Percentiles rank a stretch among this genome's conserved stretches.
phyloP scores from a whole-genome alignment of 176 grass and related monocot genomes.

The Phyllostachys edulis region DNA sequence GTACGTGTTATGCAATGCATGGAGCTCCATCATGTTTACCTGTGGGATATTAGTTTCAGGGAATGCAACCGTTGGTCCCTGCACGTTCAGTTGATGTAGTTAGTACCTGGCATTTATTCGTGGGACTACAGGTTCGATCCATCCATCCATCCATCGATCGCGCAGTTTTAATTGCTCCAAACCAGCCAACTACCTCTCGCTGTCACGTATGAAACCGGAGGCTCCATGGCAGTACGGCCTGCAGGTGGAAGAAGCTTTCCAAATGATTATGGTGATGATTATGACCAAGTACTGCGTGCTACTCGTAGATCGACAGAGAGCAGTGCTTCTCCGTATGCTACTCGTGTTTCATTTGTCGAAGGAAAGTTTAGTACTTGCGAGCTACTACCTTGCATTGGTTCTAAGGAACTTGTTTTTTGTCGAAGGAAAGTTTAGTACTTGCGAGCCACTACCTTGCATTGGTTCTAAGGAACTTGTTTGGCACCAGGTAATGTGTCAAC shows the following conservation, averaged over 20 bases:
- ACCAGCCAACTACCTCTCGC: background rate
- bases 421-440: background rate
- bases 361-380: background rate
- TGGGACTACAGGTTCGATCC: background rate
- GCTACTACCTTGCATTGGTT: background rate
- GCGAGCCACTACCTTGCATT: background rate
- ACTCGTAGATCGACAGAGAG: background rate
- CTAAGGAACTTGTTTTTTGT: background rate
- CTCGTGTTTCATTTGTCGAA: background rate
- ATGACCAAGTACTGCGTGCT: background rate
- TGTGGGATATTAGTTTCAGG: background rate
- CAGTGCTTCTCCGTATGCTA: too few relatives aligned
- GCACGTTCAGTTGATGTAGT: background rate
- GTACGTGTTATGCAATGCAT: background rate
- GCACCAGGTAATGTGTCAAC: background rate
- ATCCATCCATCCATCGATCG: background rate
- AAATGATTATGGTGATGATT: background rate
- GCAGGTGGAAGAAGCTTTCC: background rate
- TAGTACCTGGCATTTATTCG: background rate
- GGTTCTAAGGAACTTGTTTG: background rate
- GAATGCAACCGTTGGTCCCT: background rate
- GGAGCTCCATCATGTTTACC: background rate
- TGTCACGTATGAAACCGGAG: background rate
- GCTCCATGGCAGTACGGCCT: background rate
- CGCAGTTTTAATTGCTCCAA: background rate